These are phyloP conservation scores for Linderniella brevidens DNA, from an alignment of 257 asterid species.

Conservation along the genomic window DNA sequence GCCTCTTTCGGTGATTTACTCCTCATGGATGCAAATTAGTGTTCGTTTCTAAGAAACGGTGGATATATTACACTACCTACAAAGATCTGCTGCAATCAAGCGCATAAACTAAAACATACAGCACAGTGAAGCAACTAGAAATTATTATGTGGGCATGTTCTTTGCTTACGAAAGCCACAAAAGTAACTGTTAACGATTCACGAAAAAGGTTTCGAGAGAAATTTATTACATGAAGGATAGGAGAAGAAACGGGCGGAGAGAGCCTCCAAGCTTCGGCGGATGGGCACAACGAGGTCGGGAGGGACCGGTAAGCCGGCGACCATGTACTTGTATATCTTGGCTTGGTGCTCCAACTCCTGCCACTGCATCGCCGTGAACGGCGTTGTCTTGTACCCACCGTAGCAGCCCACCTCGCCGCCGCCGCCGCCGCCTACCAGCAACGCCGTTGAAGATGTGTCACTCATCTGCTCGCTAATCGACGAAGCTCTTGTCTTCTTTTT, in stretches of 20 bases:
- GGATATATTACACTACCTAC: too few species aligned
- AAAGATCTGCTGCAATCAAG: too few species aligned
- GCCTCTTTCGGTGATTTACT: too few species aligned
- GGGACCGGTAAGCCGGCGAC: conserved; percentile 80
- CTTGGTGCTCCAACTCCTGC: conserved; percentile 97
- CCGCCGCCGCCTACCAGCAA: conserved; percentile 33
- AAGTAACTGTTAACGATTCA: background rate
- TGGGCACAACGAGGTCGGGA: conserved; percentile 74
- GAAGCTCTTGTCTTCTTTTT: too few species aligned
- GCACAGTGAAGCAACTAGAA: too few species aligned
- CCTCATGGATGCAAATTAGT: too few species aligned
- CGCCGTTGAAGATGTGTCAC: conserved; percentile 39
- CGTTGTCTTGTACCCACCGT: conserved; percentile 48
- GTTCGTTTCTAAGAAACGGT: too few species aligned
- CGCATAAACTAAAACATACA: too few species aligned
- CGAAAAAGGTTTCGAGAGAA: background rate
- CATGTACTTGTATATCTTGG: conserved; percentile 82
- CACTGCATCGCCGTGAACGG: conserved; percentile 87
- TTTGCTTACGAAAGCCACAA: too few species aligned
- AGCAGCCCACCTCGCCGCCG: conserved; percentile 40
- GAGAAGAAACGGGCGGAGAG: conserved; percentile 65
- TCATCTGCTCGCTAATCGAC: conserved; percentile 19
- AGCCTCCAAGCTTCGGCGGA: conserved; percentile 76
- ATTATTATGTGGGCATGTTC: too few species aligned
- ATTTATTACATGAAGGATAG: conserved; percentile 45